Evolutionary conservation across 805 yeast species (phyloP), one percentile per base, ranked within the genome.

Genomic region (Metschnikowia cerradonensis): DNA sequence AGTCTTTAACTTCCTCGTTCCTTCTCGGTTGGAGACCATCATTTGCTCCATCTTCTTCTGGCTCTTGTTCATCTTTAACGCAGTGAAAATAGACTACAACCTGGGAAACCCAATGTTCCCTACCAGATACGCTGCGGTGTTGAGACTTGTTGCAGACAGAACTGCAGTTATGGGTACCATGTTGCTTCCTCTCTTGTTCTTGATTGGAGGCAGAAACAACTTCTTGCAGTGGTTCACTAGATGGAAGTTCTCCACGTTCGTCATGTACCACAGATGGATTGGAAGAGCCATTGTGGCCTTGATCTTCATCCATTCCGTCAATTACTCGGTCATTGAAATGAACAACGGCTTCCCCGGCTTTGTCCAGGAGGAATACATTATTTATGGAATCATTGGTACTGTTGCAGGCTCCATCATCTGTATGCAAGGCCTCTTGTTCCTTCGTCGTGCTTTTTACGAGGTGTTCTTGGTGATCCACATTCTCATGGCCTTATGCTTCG

Each of bases 31-130:
- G 52, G 65, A 68, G 64, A 51, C 67, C 50, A 41, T 52, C 54
- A 45, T 49, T 55, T 44, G 56, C 56, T 23, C 52, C 60, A 53
- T 70, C 0, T 65, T 58, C 33, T 51, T 58, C 39, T 53, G 53
- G 51, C 48, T 54, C 35, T 52, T 53, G 15, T 46, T 56, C 19
- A 44, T 48, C 4, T 43, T 56, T 37, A 48, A 38, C 31, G 58
- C 59, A 2, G 53, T 53, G 49, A 34, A 55, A 34, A 62, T 68
- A 54, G 49, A 58, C n/a, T 62, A 57, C 41, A 60, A 62, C 36
- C 60, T 59, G 4, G 69, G 59, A 4, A 70, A 73, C 52, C 72
- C 78, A 5, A 60, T 77, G 1, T 78, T 67, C 51, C 14, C 40
- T 3, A 47, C 44, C 8, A 52, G 51, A 7, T 46, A 49, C 26